These are phyloP conservation scores for Leptodontidium sp. DNA, from an alignment of 2,329 filamentous ascomycete species.

Conservation along the genomic window DNA sequence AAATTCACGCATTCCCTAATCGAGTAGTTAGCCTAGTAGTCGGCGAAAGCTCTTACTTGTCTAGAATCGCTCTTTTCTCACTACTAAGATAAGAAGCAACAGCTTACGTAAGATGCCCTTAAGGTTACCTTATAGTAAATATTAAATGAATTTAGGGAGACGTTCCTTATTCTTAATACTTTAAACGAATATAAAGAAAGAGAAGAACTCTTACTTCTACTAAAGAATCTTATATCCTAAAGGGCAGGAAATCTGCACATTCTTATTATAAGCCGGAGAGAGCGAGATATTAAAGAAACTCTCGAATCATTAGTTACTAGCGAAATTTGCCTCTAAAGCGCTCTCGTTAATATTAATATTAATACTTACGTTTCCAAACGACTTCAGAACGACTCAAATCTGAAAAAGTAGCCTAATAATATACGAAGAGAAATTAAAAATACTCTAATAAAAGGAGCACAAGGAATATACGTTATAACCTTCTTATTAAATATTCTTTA, in stretches of 20 bases:
- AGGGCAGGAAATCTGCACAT: too few species aligned
- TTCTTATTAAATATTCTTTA: slow-evolving; percentile 12
- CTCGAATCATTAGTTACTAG: too few species aligned
- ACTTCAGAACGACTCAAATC: too few species aligned
- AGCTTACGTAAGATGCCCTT: slow-evolving; percentile 7
- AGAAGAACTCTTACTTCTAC: not conserved
- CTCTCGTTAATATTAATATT: too few species aligned
- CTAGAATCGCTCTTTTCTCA: slow-evolving; percentile 16
- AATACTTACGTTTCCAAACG: too few species aligned
- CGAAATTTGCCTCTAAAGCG: too few species aligned
- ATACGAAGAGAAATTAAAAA: slow-evolving; percentile 39
- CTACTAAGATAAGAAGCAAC: not conserved
- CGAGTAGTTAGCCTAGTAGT: too few species aligned
- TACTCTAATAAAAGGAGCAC: slow-evolving; percentile 38
- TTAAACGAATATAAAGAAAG: too few species aligned
- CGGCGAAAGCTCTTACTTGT: slow-evolving; percentile 1
- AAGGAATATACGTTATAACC: slow-evolving; percentile 44
- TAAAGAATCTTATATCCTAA: slow-evolving; percentile 34
- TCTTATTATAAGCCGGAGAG: too few species aligned
- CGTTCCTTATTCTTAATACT: too few species aligned
- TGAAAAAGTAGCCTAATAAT: slow-evolving; percentile 37
- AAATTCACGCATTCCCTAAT: too few species aligned
- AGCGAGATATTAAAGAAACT: too few species aligned
- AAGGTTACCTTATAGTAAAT: slow-evolving; percentile 16
- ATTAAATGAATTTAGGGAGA: slow-evolving; percentile 12